Evolutionary conservation across 2,329 filamentous ascomycete genomes (phyloP).

Genomic region (Calycina marina): DNA sequence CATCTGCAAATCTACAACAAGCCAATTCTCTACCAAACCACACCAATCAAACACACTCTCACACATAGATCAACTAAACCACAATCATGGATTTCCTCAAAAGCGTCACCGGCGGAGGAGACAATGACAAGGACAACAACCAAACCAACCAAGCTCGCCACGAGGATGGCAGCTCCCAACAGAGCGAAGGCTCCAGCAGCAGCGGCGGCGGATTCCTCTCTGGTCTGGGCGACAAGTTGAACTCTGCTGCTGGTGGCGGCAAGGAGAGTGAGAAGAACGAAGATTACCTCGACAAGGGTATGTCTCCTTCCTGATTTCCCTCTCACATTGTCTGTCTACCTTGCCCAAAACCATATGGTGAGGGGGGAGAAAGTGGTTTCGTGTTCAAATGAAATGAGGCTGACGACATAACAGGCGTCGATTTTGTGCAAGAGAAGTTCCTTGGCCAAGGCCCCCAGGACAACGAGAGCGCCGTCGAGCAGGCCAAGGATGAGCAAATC

Average conservation of each 20-base stretch:
- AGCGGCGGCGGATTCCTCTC: slow-evolving; percentile 32
- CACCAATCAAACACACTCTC: too few relatives aligned
- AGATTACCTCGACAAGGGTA: slow-evolving; percentile 71
- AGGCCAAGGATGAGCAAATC: slow-evolving; percentile 72
- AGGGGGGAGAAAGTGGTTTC: too few relatives aligned
- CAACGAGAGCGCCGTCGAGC: slow-evolving; percentile 60
- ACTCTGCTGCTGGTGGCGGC: slow-evolving; percentile 58
- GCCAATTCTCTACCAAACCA: too few relatives aligned
- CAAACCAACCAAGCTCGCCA: slow-evolving; percentile 13
- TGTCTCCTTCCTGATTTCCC: background rate
- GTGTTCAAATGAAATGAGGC: slow-evolving; percentile 2
- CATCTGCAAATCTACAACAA: too few relatives aligned
- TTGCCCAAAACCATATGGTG: too few relatives aligned
- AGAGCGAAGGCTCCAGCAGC: slow-evolving; percentile 13
- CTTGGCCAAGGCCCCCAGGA: slow-evolving; percentile 55
- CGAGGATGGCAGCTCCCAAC: too few relatives aligned
- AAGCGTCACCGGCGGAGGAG: slow-evolving; percentile 30
- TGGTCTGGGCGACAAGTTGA: slow-evolving; percentile 55
- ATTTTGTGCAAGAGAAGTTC: slow-evolving; percentile 64
- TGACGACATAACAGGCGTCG: slow-evolving; percentile 41
- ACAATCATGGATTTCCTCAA: slow-evolving; percentile 40
- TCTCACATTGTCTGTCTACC: slow-evolving; percentile 1
- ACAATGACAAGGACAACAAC: slow-evolving; percentile 23
- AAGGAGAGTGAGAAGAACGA: slow-evolving; percentile 67
- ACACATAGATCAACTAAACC: background rate